Evolutionary conservation across 768 basidiomycete species (phyloP).

Genomic region (Russula earlei): DNA sequence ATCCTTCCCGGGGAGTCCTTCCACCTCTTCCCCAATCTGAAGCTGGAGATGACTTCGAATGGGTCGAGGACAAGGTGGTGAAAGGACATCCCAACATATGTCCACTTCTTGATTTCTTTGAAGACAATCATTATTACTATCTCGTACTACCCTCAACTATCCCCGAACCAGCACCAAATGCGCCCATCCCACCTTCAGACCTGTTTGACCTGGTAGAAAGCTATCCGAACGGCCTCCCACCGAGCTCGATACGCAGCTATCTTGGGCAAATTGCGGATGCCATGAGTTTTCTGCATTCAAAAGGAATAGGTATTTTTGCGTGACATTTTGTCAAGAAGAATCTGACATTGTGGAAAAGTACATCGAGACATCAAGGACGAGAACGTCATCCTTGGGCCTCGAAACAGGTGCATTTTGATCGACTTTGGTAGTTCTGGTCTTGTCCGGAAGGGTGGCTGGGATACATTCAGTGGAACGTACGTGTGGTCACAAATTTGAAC

Average conservation of each 20-base stretch:
- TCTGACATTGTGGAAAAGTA: conserved; percentile 35
- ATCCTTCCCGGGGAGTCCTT: conserved; percentile 47
- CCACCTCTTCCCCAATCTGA: conserved; percentile 13
- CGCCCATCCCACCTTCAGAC: conserved; percentile 59
- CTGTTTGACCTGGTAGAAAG: conserved; percentile 92
- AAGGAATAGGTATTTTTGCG: conserved; percentile 66
- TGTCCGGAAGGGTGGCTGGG: conserved; percentile 78
- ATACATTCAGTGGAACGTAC: conserved; percentile 86
- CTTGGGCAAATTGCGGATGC: conserved; percentile 94
- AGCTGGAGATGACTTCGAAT: conserved; percentile 31
- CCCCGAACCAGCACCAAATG: conserved; percentile 44
- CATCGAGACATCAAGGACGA: conserved; percentile 99
- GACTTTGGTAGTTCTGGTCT: conserved; percentile 94
- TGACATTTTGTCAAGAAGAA: neutral
- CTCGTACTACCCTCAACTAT: conserved; percentile 76
- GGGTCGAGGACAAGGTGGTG: conserved; percentile 62
- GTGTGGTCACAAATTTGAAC: conserved; percentile 27
- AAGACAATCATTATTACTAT: conserved; percentile 94
- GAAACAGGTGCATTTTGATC: conserved; percentile 83
- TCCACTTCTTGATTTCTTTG: conserved; percentile 91
- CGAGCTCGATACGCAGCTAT: conserved; percentile 67
- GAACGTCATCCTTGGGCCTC: conserved; percentile 77
- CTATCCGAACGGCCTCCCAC: conserved; percentile 76
- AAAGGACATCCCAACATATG: conserved; percentile 95
- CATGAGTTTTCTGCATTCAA: conserved; percentile 76